Evolutionary conservation across 345 rosid species (phyloP).

Genomic region (Eucalyptus dawsonii): DNA sequence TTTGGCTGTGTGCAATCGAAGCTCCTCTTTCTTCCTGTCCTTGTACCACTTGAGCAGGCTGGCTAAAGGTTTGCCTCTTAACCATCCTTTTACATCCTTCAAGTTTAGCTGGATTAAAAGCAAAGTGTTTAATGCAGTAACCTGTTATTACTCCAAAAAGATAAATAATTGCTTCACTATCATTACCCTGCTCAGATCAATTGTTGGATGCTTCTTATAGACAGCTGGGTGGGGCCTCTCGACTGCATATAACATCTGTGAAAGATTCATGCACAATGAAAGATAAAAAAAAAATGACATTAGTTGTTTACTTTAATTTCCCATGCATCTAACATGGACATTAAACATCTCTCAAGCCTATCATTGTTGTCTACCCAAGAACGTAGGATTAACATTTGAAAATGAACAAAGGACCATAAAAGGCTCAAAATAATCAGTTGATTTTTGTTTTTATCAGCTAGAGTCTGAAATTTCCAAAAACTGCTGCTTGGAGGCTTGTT

Average conservation of each 20-base stretch:
- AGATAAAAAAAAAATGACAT: background rate
- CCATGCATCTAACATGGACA: background rate
- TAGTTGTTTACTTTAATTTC: background rate
- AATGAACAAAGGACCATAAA: background rate
- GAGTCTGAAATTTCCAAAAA: background rate
- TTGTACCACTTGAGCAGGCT: background rate
- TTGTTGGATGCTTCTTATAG: background rate
- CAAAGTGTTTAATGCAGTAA: background rate
- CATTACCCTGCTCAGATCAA: background rate
- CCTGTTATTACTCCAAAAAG: background rate
- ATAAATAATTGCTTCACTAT: background rate
- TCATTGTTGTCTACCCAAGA: background rate
- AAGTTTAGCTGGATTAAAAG: background rate
- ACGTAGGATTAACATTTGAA: background rate
- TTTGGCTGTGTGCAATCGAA: slow-evolving; percentile 2
- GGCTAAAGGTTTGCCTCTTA: background rate
- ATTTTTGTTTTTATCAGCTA: background rate
- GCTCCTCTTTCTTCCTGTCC: background rate
- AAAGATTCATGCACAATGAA: background rate
- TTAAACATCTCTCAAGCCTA: background rate
- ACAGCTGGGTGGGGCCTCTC: background rate
- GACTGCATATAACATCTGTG: background rate
- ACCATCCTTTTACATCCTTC: slow-evolving; percentile 1
- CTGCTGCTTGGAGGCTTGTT: background rate
- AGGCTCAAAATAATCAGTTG: background rate